Evolutionary conservation across 345 rosid species (phyloP), one percentile per base, ranked within the genome.

Genomic region (Cochlearia excelsa): DNA sequence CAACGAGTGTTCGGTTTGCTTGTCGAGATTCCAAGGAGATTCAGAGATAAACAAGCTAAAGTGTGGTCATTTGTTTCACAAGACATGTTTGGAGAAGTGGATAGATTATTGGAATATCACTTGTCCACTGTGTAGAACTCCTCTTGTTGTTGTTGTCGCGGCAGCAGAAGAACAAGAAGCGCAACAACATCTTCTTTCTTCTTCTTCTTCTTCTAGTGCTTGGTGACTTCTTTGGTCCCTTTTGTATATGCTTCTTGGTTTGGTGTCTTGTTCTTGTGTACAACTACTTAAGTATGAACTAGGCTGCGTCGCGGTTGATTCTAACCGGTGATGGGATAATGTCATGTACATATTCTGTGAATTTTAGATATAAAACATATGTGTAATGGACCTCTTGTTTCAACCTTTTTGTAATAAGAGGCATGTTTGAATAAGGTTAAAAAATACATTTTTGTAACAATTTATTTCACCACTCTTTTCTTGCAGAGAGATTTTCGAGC

Each of bases 51-150:
- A 86, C 68, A 68, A 64, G 66, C 71, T 86, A 63, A 71, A 76
- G 3, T 86, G 95, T 40, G 95, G 90, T 6, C 95, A 84, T 46
- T 52, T 80, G 68, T 86, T 84, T 61, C 95, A 86, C 58, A 86
- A 79, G 61, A 63, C 68, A 50, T 86, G 95, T 69, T 56, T 86
- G 84, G 95, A 86, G 77, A 84, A 86, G 54, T 86, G 95, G 90
- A 50, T 84, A 76, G 79, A 80, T 30, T 84, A 82, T 33, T 82
- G 85, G 83, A 86, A 86, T 59, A 55, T 79, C 43, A 86, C 95
- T 7, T 86, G 95, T 61, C 95, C 95, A 35, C 71, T 78, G 49
- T 86, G 90, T 81, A 70, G 95, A 83, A 77, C 82, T 27, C 85
- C 86, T 3, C 57, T 69, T 48, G 73, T 61, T 84, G 64, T 31